A percentile compares a stretch with the other conserved stretches of the same genome.
Evolutionary conservation across 1,284 basidiomycete species (phyloP).

Genomic region (Pseudozyma flocculosa): DNA sequence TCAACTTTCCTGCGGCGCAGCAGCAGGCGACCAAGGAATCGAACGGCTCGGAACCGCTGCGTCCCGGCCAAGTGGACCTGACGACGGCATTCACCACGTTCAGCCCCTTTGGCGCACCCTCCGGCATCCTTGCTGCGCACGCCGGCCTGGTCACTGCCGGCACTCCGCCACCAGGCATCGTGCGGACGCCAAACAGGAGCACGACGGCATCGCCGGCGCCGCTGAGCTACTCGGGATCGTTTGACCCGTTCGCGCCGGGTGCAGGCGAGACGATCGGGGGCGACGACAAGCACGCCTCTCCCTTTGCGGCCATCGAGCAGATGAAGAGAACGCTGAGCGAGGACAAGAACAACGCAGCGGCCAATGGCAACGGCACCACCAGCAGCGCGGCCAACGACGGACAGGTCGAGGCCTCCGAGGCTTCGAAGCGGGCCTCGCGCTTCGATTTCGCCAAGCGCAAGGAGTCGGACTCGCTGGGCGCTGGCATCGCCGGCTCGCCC

Average conservation of each 20-base stretch:
- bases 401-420: constrained; percentile 12
- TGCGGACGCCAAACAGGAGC: constrained; percentile 28
- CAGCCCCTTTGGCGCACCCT: constrained; percentile 27
- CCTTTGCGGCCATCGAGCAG: constrained; percentile 42
- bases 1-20: constrained; percentile 40
- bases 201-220: constrained; percentile 29
- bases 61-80: constrained; percentile 6
- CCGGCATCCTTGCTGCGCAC: constrained; percentile 25
- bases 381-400: constrained; percentile 13
- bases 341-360: constrained; percentile 6
- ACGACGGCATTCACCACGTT: constrained; percentile 27
- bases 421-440: constrained; percentile 35
- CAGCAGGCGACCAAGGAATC: constrained; percentile 18
- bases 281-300: constrained; percentile 14
- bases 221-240: constrained; percentile 50
- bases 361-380: constrained; percentile 6
- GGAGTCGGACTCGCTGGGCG: constrained; percentile 34
- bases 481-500: constrained; percentile 15
- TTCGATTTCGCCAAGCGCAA: constrained; percentile 52
- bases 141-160: constrained; percentile 16
- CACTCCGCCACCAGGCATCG: constrained; percentile 22
- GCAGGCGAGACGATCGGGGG: constrained; percentile 36
- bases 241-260: constrained; percentile 53
- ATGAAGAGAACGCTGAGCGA: constrained; percentile 38
- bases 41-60: neutral